phyloP scores from a whole-genome alignment of 192 early-diverging fungal species.

The Coemansia umbellata region DNA sequence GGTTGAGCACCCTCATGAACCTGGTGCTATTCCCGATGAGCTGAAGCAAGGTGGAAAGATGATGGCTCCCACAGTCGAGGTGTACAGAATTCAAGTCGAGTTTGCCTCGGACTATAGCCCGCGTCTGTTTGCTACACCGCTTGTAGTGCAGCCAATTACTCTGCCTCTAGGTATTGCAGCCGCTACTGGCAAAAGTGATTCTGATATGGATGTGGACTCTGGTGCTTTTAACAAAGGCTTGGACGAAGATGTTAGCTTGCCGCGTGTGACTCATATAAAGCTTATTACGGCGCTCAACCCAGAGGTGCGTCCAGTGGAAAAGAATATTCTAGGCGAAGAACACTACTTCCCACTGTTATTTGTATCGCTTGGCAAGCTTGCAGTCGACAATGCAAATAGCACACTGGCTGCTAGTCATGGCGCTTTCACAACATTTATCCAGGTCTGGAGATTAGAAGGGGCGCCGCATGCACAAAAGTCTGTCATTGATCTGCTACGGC shows the following conservation, averaged over 20 bases:
- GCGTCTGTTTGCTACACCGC: slow-evolving; percentile 46
- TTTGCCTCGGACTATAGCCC: slow-evolving; percentile 52
- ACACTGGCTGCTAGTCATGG: not conserved
- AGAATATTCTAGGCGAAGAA: slow-evolving; percentile 43
- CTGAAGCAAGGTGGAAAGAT: slow-evolving; percentile 25
- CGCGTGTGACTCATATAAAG: slow-evolving; percentile 42
- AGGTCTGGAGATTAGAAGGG: slow-evolving; percentile 46
- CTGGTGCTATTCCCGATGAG: slow-evolving; percentile 26
- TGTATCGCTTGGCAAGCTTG: slow-evolving; percentile 27
- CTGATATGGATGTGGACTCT: slow-evolving; percentile 10
- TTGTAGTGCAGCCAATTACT: slow-evolving; percentile 42
- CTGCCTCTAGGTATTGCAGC: slow-evolving; percentile 14
- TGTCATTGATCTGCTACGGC: slow-evolving; percentile 28
- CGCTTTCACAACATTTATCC: slow-evolving; percentile 26
- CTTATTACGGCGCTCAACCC: slow-evolving; percentile 50
- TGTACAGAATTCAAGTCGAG: slow-evolving; percentile 49
- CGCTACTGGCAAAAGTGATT: not conserved
- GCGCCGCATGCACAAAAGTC: slow-evolving; percentile 41
- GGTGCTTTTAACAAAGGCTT: not conserved
- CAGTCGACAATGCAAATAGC: not conserved
- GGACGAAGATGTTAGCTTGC: slow-evolving; percentile 2
- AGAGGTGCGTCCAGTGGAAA: slow-evolving; percentile 36
- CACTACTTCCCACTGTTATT: slow-evolving; percentile 49
- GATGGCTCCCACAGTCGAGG: slow-evolving; percentile 38
- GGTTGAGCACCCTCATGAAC: slow-evolving; percentile 37